Evolutionary conservation across 768 basidiomycete genomes (phyloP), one percentile per base, ranked within the genome.

Genomic region (Pleurotus giganteus): DNA sequence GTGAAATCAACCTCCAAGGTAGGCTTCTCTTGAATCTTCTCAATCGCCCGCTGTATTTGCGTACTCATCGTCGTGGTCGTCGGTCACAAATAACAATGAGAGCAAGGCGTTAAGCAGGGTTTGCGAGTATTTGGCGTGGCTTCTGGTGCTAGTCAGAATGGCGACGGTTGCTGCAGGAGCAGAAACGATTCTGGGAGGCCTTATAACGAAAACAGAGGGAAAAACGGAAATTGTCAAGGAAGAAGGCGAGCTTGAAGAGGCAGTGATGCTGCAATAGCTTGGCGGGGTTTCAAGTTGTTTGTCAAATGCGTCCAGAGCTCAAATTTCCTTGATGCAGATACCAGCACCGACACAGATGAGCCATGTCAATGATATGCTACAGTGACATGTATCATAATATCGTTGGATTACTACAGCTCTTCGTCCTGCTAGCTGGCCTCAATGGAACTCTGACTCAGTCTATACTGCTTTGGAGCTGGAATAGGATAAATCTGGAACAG

Each of bases 1-100:
- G 95, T 94, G 66, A 88, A 96, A 78, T 98, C 94, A 68, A 93
- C 80, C 47, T 84, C 79, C 13, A 83, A 81, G 5, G 84, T 70
- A 27, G 77, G 71, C 54, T 76, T 78, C 61, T 72, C 75, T 60
- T 77, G 75, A 63, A 88, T 86, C 71, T 86, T 77, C 64, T 80
- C 80, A 69, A 87, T 84, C 63, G 84, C 84, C 67, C 83, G 78
- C 65, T 85, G 81, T 54, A 86, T 73, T 59, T 88, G 85, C 3
- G 77, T 74, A 61, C 60, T 73, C 79, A 79, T 82, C 47, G 57
- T 46, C 31, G 47, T 49, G 47, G 51, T 51, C 60, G n/a, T 17
- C 17, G 39, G 36, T 37, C 17, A 28, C 13, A 37, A 15, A 37
- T 29, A 12, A 44, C 23, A 34, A 23, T 34, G 6, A 23, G 24